These are phyloP conservation scores for Candida nonsorbophila DNA, from an alignment of 805 yeast species.

Conservation along the genomic window DNA sequence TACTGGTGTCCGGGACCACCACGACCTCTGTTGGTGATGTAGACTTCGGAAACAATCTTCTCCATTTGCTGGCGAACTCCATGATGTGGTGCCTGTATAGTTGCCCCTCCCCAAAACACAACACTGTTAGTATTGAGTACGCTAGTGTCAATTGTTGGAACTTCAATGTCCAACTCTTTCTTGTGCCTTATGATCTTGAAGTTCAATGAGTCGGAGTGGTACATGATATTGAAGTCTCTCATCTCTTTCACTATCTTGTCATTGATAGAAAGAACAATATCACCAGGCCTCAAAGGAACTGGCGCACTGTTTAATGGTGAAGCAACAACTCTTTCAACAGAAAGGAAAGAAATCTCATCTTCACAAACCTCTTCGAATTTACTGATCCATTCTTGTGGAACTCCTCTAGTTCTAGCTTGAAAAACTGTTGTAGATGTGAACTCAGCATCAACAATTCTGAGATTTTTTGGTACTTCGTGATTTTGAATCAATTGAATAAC, in stretches of 20 bases:
- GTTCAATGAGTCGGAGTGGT: constrained; percentile 35
- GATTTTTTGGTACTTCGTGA: constrained; percentile 42
- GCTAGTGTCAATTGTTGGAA: constrained; percentile 59
- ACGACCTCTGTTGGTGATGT: constrained; percentile 64
- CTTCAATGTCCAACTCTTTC: constrained; percentile 52
- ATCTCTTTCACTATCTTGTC: constrained; percentile 59
- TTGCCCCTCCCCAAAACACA: constrained; percentile 79
- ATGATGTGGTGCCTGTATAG: constrained; percentile 85
- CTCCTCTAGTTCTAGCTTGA: constrained; percentile 82
- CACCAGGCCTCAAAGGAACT: constrained; percentile 55
- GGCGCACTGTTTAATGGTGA: constrained; percentile 22
- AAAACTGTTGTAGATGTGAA: constrained; percentile 62
- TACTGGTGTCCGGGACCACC: constrained; percentile 89
- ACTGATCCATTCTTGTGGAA: constrained; percentile 76
- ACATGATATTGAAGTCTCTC: constrained; percentile 57
- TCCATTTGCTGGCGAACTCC: constrained; percentile 83
- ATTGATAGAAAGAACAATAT: constrained; percentile 68
- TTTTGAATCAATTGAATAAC: constrained; percentile 53
- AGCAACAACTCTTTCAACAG: constrained; percentile 63
- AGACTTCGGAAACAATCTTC: constrained; percentile 76
- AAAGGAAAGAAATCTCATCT: constrained; percentile 68
- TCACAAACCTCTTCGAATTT: constrained; percentile 56
- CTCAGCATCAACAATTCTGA: constrained; percentile 75
- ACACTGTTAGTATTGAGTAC: constrained; percentile 58
- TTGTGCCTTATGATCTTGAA: constrained; percentile 73